phyloP scores from a whole-genome alignment of 140 eudicot species.

The Stevia rebaudiana region DNA sequence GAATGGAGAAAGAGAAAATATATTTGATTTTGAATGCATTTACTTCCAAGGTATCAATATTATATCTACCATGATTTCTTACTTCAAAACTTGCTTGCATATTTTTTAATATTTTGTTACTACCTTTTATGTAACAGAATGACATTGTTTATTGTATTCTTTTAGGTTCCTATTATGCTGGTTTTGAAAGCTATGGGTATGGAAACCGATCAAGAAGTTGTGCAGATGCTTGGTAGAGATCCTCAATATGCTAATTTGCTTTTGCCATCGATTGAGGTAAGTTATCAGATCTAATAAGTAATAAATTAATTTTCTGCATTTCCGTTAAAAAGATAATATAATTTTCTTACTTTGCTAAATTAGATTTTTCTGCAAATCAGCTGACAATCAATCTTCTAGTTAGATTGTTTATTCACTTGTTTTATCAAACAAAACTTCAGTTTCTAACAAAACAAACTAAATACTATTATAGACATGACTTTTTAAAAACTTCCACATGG shows the following conservation, averaged over 20 bases:
- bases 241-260: conserved; percentile 80
- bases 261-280: conserved; percentile 91
- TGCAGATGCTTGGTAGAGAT: conserved; percentile 97
- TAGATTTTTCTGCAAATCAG: background rate
- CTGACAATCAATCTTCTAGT: background rate
- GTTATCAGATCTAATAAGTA: background rate
- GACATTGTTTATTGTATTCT: conserved; percentile 6
- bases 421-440: background rate
- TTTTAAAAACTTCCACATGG: background rate
- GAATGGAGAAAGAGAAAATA: conserved; percentile 86
- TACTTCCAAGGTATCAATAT: conserved; percentile 46
- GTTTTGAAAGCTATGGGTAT: conserved; percentile 99
- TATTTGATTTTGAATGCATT: conserved; percentile 62
- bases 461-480: background rate
- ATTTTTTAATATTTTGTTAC: background rate
- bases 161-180: conserved; percentile 81
- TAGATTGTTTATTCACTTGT: background rate
- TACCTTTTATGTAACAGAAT: background rate
- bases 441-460: background rate
- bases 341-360: background rate
- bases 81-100: background rate
- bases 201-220: conserved; percentile 97
- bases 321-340: background rate
- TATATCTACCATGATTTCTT: background rate
- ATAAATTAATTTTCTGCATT: no score